Conservation (phyloP, 2,329 filamentous ascomycete species). For the Cercospora citrullina region DNA sequence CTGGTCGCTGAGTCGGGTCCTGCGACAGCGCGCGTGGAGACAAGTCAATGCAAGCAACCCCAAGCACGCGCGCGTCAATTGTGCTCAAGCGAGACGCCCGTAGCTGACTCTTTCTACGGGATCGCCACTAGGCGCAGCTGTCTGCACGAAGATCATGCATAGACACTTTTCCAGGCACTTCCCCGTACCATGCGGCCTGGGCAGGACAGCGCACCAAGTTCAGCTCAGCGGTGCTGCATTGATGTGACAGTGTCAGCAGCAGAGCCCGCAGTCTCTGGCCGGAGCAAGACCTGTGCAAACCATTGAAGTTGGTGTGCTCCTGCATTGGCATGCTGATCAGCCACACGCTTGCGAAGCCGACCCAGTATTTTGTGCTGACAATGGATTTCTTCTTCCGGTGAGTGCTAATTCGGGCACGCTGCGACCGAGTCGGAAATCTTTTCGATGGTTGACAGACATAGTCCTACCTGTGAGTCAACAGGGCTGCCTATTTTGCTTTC, state of each 20-base stretch:
- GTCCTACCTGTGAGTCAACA: neutral
- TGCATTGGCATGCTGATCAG: neutral
- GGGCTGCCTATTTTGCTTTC: neutral
- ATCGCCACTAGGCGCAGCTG: neutral
- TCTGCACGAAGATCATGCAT: neutral
- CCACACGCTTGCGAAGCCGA: neutral
- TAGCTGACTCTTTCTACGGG: constrained; percentile 1
- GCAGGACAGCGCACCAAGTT: neutral
- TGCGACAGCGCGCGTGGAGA: neutral
- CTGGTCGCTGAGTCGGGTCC: neutral
- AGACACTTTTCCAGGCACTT: neutral
- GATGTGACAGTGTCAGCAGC: neutral
- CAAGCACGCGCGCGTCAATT: constrained; percentile 2
- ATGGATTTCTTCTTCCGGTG: neutral
- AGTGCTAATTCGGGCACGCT: neutral
- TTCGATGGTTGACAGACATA: neutral
- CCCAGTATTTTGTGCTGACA: neutral
- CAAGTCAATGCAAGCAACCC: neutral
- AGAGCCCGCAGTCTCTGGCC: neutral
- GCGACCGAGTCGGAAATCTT: neutral
- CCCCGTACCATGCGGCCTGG: neutral
- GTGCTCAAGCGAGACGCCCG: constrained; percentile 2
- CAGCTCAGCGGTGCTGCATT: constrained; percentile 7
- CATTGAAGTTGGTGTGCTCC: neutral
- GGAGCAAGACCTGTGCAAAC: neutral